Base-by-base conservation (phyloP, 192 early-diverging fungal genomes). In the Coemansia sp. region DNA sequence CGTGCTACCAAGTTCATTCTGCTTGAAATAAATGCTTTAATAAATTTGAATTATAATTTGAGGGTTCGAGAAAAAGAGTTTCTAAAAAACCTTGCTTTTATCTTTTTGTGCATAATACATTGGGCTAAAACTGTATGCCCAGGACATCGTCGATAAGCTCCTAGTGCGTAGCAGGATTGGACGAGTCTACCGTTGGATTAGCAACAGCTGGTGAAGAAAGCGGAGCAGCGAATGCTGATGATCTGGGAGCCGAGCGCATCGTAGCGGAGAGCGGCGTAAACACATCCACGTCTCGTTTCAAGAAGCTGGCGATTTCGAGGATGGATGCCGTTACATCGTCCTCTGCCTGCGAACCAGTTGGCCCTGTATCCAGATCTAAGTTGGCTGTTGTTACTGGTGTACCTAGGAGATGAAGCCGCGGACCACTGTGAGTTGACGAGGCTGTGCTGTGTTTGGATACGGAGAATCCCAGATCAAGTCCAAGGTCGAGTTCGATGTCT, bases 271-370 rank as follows among this genome's bases (percentile, higher is more conserved):
- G 27, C 31, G 75, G 70, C 22, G 70, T 61, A 42, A 67, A 78
- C 19, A 78, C 69, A 47, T 78, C 75, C 19, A 78, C 61, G 30
- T 78, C 69, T n/a, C 40, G 45, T 38, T 78, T 70, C 33, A 78
- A 42, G 47, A 78, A 78, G 19, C 61, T 45, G 7, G 69, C 25
- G 54, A 78, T 78, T 31, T 78, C 75, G 53, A 68, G 13, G 8
- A 78, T 78, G 4, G 66, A 42, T 4, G 66, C 31, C 19, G 41
- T n/a, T 7, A 44, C 55, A 29, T 55, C 52, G 23, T 38, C 54
- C 6, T 38, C 27, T 3, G 54, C 30, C 33, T 34, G 33, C 33
- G 33, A 6, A 34, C 33, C 33, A 34, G 33, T 34, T 5, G 29
- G 6, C 19, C 0, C 11, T 2, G 7, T 23, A 22, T 47, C 44